These are phyloP conservation scores for Secale cereale DNA, from an alignment of 176 grass and related monocot genomes.

Conservation along the genomic window DNA sequence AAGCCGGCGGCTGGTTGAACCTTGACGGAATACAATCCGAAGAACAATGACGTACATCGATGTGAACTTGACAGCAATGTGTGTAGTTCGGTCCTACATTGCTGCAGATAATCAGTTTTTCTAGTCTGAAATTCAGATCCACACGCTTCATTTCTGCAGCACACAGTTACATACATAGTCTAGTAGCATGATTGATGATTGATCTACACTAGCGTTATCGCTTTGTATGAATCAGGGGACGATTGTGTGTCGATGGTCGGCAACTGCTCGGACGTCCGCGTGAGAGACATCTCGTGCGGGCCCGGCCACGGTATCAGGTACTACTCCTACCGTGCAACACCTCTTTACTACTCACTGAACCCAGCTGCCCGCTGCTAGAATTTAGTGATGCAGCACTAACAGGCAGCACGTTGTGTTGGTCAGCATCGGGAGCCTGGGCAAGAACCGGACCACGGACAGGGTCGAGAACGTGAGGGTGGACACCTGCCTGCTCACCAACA, in stretches of 20 bases:
- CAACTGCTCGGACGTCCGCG: constrained; percentile 56
- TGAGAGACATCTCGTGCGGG: constrained; percentile 61
- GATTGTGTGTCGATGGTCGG: constrained; percentile 82
- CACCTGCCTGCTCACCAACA: too few species aligned
- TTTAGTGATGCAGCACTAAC: background rate
- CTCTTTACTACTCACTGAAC: background rate
- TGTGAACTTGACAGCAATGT: too few species aligned
- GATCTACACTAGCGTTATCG: too few species aligned
- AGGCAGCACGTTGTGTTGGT: background rate
- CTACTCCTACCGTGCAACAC: background rate
- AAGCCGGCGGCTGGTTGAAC: constrained; percentile 16
- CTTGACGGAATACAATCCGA: background rate
- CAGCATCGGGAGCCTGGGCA: constrained; percentile 85
- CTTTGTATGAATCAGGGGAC: constrained; percentile 39
- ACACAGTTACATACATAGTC: background rate
- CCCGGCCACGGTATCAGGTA: too few species aligned
- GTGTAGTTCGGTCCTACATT: too few species aligned
- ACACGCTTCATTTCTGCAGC: background rate
- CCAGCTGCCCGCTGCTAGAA: background rate
- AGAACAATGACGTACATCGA: too few species aligned
- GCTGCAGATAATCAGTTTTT: background rate
- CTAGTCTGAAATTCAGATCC: background rate
- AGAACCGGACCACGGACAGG: constrained; percentile 46
- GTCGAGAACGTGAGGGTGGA: too few species aligned
- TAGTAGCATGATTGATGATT: background rate